phyloP scores from a whole-genome alignment of 2,329 filamentous ascomycete species.

The Elsinoe fawcettii region DNA sequence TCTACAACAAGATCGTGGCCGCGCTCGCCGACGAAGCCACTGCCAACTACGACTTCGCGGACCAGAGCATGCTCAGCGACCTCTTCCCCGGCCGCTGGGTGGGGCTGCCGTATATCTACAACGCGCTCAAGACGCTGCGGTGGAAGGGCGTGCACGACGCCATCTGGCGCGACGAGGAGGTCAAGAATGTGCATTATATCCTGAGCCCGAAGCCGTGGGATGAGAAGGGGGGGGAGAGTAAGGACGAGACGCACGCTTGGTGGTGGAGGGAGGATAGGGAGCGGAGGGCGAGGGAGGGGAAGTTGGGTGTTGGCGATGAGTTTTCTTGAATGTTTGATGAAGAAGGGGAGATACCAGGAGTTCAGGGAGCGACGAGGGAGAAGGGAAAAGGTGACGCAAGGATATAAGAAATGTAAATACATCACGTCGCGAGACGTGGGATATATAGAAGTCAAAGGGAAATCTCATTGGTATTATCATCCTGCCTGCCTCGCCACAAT shows the following conservation, averaged over 20 bases:
- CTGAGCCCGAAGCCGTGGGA: conserved; percentile 58
- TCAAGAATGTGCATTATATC: conserved; percentile 58
- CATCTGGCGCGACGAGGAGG: conserved; percentile 53
- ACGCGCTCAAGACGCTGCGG: conserved; percentile 53
- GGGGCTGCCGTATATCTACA: conserved; percentile 52
- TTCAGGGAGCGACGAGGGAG: too few species aligned
- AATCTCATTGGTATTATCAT: background rate
- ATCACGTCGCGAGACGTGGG: background rate
- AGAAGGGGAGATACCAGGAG: background rate
- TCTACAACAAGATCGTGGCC: conserved; percentile 46
- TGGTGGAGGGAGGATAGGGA: conserved; percentile 49
- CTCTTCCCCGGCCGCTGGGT: conserved; percentile 52
- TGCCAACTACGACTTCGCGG: conserved; percentile 50
- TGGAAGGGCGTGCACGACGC: conserved; percentile 48
- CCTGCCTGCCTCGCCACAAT: background rate
- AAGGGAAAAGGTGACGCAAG: background rate
- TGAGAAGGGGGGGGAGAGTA: conserved; percentile 37
- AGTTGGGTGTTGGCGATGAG: conserved; percentile 42
- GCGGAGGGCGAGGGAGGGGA: conserved; percentile 42
- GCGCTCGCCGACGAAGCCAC: conserved; percentile 40
- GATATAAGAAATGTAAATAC: background rate
- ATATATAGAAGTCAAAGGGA: background rate
- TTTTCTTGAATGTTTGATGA: conserved; percentile 34
- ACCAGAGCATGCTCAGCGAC: conserved; percentile 52
- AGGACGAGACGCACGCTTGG: conserved; percentile 48